Evolutionary conservation across 371 early-diverging fungal species (phyloP), one percentile per base, ranked within the genome.

Genomic region (Encephalitozoon hellem): DNA sequence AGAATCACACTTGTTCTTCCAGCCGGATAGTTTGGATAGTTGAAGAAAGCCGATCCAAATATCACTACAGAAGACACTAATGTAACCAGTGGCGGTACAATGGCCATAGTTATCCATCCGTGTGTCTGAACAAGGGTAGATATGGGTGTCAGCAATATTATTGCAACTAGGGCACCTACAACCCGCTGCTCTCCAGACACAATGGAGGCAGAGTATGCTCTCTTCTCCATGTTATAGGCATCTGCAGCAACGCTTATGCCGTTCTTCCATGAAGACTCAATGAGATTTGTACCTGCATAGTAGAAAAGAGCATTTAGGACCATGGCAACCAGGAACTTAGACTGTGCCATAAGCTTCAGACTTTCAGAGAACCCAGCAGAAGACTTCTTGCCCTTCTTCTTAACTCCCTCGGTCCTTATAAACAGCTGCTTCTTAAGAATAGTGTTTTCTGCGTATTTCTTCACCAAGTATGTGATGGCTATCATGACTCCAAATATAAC

Each of bases 101-200:
- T 74, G 11, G 79, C 82, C 11, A 82, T 66, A 11, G 55, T 63
- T 23, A 75, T 43, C 79, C 79, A 82, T 42, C 82, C 82, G 52
- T 78, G 67, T 32, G 67, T 80, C 49, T 77, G 67, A 12, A 82
- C 77, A 25, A 82, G 69, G 23, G 39, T 53, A 49, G 77, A 71
- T 32, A 82, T 66, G 32, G 82, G 80, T 12, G 80, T 72, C 25
- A 82, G 23, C 6, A 82, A 52, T 9, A 82, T 26, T 30, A 76
- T 18, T 34, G 77, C 77, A 18, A 77, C 77, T 30, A 75, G 0
- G 8, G 64, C 15, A 28, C 80, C 80, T 11, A 78, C 74, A 47
- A 42, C 51, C 15, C 72, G 21, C 47, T 82, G 82, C 52, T 74
- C 74, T n/a, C 65, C 51, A 11, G 77, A 76, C 26, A 72, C 55